Conservation (phyloP, 257 asterid genomes). For the Scutellaria galericulata region DNA sequence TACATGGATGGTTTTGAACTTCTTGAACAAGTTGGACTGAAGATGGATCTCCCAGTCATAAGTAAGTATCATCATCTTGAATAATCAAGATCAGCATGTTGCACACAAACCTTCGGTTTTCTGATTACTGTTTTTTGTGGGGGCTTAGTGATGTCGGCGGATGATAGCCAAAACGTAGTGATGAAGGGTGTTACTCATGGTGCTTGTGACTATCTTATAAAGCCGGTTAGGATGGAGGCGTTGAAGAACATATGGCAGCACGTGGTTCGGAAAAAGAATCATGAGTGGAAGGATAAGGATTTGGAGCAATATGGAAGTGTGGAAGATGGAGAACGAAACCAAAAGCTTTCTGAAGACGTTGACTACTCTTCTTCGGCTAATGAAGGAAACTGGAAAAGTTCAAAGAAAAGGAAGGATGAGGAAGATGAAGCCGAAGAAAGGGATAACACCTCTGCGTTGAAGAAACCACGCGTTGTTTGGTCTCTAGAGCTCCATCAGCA, state of each 20-base stretch:
- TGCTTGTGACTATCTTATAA: constrained; percentile 89
- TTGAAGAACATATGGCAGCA: constrained; percentile 96
- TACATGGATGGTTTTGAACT: constrained; percentile 66
- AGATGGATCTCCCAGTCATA: constrained; percentile 64
- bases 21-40: constrained; percentile 50
- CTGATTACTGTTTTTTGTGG: constrained; percentile 23
- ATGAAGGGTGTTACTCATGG: constrained; percentile 96
- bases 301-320: constrained; percentile 67
- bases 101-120: background rate
- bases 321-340: constrained; percentile 73
- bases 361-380: constrained; percentile 78
- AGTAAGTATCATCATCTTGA: constrained; percentile 44
- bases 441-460: constrained; percentile 44
- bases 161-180: constrained; percentile 78
- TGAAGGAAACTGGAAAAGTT: constrained; percentile 70
- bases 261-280: constrained; percentile 78
- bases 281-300: constrained; percentile 71
- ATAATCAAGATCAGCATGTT: background rate
- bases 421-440: constrained; percentile 44
- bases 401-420: constrained; percentile 65
- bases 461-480: constrained; percentile 73
- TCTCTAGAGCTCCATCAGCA: constrained; percentile 63
- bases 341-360: constrained; percentile 58
- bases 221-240: constrained; percentile 92
- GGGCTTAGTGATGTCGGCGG: constrained; percentile 94